Evolutionary conservation across 768 basidiomycete genomes (phyloP).

Genomic region (Rhodotorula babjevae): DNA sequence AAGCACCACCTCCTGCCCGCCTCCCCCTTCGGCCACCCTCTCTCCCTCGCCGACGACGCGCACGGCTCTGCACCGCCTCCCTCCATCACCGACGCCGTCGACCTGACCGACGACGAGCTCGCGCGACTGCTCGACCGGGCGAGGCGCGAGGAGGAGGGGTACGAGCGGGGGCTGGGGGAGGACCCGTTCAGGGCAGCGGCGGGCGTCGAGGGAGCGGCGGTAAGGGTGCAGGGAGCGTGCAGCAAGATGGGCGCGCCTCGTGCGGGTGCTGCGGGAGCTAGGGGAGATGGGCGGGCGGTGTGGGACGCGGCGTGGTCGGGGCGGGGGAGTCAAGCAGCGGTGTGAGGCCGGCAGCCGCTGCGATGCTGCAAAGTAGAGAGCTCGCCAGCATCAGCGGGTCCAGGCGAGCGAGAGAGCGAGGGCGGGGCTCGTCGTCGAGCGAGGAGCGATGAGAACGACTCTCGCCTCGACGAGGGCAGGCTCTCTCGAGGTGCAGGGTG

Average conservation of each 20-base stretch:
- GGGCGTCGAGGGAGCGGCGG: neutral
- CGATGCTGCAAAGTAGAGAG: no score
- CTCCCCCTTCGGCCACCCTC: slow-evolving; percentile 18
- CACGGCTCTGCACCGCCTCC: neutral
- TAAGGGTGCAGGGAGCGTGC: neutral
- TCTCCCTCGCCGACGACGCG: slow-evolving; percentile 1
- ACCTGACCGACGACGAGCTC: slow-evolving; percentile 10
- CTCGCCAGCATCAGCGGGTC: no score
- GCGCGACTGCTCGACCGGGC: neutral
- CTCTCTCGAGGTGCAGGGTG: no score
- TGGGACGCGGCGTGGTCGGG: neutral
- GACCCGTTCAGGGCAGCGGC: neutral
- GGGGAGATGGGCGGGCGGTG: neutral
- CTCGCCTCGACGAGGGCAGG: no score
- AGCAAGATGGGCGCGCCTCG: neutral
- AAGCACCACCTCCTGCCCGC: neutral
- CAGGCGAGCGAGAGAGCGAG: no score
- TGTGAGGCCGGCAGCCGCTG: neutral
- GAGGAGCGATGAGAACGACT: no score
- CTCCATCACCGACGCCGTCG: neutral
- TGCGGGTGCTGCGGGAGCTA: neutral
- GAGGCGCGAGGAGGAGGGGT: slow-evolving; percentile 8
- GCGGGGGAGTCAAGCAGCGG: neutral
- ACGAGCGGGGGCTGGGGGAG: neutral
- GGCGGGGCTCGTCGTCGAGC: no score